These are phyloP conservation scores for Venturia effusa DNA, from an alignment of 2,329 filamentous ascomycete species.

Conservation along the genomic window DNA sequence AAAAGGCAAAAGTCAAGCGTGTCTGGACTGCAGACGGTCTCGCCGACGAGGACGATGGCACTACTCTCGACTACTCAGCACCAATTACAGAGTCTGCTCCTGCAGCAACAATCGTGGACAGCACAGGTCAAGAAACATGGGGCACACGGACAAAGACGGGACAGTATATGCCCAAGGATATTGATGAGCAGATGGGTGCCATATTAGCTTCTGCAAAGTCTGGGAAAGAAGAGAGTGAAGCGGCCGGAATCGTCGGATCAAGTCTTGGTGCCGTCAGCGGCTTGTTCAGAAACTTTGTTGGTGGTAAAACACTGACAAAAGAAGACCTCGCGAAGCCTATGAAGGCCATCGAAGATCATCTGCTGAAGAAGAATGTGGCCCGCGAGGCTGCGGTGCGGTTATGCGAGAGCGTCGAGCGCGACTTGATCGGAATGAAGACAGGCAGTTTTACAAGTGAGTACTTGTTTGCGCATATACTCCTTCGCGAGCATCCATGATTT, in stretches of 20 bases:
- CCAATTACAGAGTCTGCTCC: conserved; percentile 38
- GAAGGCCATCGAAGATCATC: conserved; percentile 91
- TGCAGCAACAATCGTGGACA: conserved; percentile 43
- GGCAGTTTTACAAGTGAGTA: conserved; percentile 67
- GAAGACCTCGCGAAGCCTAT: conserved; percentile 84
- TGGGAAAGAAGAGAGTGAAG: conserved; percentile 28
- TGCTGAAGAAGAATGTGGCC: conserved; percentile 91
- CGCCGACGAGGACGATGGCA: conserved; percentile 69
- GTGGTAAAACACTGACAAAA: conserved; percentile 83
- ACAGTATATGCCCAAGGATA: conserved; percentile 85
- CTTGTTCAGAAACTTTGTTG: conserved; percentile 88
- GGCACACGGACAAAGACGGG: conserved; percentile 76
- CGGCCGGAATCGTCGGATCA: conserved; percentile 61
- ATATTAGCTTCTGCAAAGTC: conserved; percentile 68
- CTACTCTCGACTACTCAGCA: conserved; percentile 76
- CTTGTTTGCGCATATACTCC: background rate
- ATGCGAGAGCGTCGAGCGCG: conserved; percentile 82
- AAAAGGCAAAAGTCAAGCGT: conserved; percentile 75
- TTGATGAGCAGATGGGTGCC: conserved; percentile 85
- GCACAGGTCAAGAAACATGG: conserved; percentile 68
- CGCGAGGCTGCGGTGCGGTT: conserved; percentile 85
- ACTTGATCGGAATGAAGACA: conserved; percentile 83
- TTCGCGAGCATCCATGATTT: background rate
- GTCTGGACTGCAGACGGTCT: conserved; percentile 87
- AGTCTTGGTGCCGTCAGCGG: conserved; percentile 75